Percentiles rank a stretch among this genome's conserved stretches.
Evolutionary conservation across 805 yeast species (phyloP).

Genomic region (Ogataea thermomethanolica): DNA sequence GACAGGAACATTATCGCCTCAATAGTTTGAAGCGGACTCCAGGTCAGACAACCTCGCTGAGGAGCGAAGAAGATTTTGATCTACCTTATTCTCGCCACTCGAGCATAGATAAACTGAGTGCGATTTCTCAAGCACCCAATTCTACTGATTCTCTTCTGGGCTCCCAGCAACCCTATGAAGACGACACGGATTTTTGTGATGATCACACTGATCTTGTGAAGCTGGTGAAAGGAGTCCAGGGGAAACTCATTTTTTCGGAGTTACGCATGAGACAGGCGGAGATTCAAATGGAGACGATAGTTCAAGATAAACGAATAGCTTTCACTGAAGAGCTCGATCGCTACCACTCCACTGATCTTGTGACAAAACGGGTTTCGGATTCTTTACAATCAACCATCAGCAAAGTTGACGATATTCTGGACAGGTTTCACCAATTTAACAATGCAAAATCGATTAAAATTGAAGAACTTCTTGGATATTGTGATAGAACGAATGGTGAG

Average conservation of each 20-base stretch:
- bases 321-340: conserved; percentile 26
- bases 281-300: conserved; percentile 15
- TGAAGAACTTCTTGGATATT: conserved; percentile 57
- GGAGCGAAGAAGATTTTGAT: conserved; percentile 14
- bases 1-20: conserved; percentile 26
- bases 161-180: conserved; percentile 5
- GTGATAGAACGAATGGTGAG: conserved; percentile 70
- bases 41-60: conserved; percentile 14
- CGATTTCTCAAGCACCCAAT: neutral
- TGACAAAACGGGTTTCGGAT: conserved; percentile 22
- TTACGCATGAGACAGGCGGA: conserved; percentile 18
- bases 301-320: conserved; percentile 20
- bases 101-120: conserved; percentile 8
- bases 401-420: conserved; percentile 22
- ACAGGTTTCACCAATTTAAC: conserved; percentile 20
- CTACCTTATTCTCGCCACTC: conserved; percentile 7
- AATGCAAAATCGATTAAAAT: conserved; percentile 39
- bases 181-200: conserved; percentile 3
- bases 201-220: conserved; percentile 15
- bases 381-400: conserved; percentile 18
- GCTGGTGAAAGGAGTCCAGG: conserved; percentile 14
- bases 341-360: conserved; percentile 32
- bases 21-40: conserved; percentile 19
- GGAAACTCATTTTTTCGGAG: conserved; percentile 16
- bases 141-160: conserved; percentile 16